Evolutionary conservation across 225 moss, liverwort and hornwort species (phyloP).

Genomic region (Sphagnum contortum): DNA sequence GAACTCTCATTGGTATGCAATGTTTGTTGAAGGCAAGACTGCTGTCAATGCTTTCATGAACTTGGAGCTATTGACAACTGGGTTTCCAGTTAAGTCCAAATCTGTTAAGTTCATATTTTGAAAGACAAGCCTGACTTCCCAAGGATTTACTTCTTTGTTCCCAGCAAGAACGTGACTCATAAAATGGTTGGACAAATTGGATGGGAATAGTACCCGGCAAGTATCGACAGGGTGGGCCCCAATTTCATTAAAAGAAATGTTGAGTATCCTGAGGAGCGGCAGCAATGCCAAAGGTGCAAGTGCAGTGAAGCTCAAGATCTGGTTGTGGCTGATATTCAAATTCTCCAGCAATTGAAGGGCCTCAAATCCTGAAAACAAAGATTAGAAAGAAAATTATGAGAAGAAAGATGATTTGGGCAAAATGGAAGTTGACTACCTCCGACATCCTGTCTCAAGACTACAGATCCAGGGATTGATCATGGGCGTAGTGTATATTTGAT

Average conservation of each 20-base stretch:
- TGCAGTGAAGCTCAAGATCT: slow-evolving; percentile 42
- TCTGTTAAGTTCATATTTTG: slow-evolving; percentile 30
- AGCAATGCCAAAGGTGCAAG: slow-evolving; percentile 52
- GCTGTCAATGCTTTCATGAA: slow-evolving; percentile 31
- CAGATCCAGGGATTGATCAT: background rate
- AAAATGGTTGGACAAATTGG: slow-evolving; percentile 31
- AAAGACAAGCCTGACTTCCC: slow-evolving; percentile 58
- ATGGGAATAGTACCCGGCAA: slow-evolving; percentile 50
- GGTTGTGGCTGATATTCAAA: slow-evolving; percentile 64
- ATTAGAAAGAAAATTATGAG: background rate
- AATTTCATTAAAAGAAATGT: slow-evolving; percentile 69
- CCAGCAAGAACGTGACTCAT: background rate
- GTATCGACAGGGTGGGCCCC: slow-evolving; percentile 63
- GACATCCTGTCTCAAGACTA: background rate
- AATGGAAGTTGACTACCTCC: too few species aligned
- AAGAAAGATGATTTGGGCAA: too few species aligned
- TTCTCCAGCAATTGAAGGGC: slow-evolving; percentile 46
- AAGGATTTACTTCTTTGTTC: slow-evolving; percentile 10
- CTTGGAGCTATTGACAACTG: slow-evolving; percentile 19
- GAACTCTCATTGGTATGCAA: background rate
- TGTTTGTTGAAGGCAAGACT: slow-evolving; percentile 18
- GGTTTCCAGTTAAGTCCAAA: slow-evolving; percentile 56
- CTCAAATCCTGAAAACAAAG: slow-evolving; percentile 54
- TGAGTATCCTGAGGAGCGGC: slow-evolving; percentile 37
- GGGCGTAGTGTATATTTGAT: background rate